Percentiles rank a stretch among this genome's conserved stretches.
Conservation (phyloP, 495 filamentous ascomycete species). For the Cercophora scortea region DNA sequence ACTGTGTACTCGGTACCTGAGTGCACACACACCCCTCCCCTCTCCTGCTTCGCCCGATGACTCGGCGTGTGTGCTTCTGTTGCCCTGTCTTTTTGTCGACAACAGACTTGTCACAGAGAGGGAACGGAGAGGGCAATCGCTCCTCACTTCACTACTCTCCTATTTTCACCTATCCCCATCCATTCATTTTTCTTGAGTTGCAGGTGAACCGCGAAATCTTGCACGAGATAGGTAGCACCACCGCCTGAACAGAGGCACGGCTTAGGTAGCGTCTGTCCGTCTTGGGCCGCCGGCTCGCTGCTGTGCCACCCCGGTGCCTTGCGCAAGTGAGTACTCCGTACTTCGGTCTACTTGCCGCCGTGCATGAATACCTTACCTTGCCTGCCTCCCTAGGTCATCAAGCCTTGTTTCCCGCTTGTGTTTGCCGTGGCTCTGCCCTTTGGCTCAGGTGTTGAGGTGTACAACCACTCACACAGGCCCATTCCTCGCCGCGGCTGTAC, state of each 20-base stretch:
- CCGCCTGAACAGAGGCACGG: too few relatives aligned
- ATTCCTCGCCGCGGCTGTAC: constrained; percentile 5
- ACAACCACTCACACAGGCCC: constrained; percentile 16
- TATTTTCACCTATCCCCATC: too few relatives aligned
- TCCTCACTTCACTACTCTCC: too few relatives aligned
- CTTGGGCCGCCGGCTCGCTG: constrained; percentile 1
- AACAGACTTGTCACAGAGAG: too few relatives aligned
- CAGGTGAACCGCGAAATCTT: neutral
- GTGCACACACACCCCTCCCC: neutral
- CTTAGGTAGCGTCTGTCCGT: neutral
- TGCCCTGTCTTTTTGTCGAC: neutral
- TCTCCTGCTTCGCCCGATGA: neutral
- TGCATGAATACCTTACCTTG: constrained; percentile 22
- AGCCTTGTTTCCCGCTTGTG: constrained; percentile 5
- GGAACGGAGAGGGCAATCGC: too few relatives aligned
- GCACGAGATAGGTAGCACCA: neutral
- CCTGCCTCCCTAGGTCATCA: neutral
- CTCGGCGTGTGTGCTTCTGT: neutral
- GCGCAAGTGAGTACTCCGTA: constrained; percentile 9
- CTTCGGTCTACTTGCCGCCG: constrained; percentile 13
- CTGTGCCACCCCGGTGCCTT: constrained; percentile 10
- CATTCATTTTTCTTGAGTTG: neutral
- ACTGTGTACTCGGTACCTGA: neutral
- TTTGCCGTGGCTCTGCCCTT: constrained; percentile 11
- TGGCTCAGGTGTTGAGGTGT: constrained; percentile 3